Conservation (phyloP, 345 rosid genomes). For the Pistacia integerrima region DNA sequence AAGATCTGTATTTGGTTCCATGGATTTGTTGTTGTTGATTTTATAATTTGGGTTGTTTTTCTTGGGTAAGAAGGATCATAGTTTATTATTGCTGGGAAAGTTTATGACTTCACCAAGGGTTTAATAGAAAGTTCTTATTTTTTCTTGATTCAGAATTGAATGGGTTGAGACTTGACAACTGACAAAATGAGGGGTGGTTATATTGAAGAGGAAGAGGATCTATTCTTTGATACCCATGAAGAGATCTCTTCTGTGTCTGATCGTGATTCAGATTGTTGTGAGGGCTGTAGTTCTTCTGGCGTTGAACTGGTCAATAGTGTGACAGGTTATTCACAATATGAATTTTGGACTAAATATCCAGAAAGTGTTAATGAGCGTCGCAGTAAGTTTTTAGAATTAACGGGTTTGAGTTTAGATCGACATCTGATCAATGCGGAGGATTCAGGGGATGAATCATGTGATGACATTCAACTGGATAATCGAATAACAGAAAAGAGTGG, state of each 20-base stretch:
- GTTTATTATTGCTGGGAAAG: constrained; percentile 1
- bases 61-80: background rate
- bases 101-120: background rate
- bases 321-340: constrained; percentile 30
- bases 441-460: constrained; percentile 19
- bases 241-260: constrained; percentile 57
- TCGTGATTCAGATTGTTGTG: constrained; percentile 41
- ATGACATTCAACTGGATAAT: constrained; percentile 24
- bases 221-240: constrained; percentile 63
- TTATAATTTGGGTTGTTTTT: background rate
- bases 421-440: constrained; percentile 28
- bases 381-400: constrained; percentile 37
- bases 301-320: constrained; percentile 22
- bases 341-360: constrained; percentile 53
- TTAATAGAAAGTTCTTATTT: background rate
- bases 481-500: constrained; percentile 36
- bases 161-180: constrained; percentile 19
- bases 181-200: constrained; percentile 34
- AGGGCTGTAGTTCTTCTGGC: constrained; percentile 30
- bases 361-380: constrained; percentile 65
- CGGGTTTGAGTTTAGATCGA: constrained; percentile 34
- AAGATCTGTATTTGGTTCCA: constrained; percentile 21
- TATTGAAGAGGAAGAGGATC: constrained; percentile 44
- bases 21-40: constrained; percentile 8
- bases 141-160: constrained; percentile 31